Evolutionary conservation across 2,329 filamentous ascomycete species (phyloP), one percentile per base, ranked within the genome.

Genomic region (Penicillium sclerotigenum): DNA sequence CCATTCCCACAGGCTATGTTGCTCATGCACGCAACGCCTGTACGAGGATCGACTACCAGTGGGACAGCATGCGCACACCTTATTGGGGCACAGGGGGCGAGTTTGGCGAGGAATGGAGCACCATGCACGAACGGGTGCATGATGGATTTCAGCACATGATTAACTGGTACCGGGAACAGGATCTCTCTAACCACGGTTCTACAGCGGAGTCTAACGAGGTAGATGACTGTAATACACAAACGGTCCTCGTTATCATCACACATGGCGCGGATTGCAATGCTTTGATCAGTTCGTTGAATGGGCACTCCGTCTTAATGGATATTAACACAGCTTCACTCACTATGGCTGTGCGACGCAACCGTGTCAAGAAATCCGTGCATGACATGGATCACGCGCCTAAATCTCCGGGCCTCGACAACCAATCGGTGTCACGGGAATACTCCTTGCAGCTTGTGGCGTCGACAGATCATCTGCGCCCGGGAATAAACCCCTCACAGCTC

Each of bases 261-360:
- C 94, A 99, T 69, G 93, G 93, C 24, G 94, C 94, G 14, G 94
- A 94, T 37, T 96, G 93, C 75, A 99, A 99, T 75, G 94, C 94
- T 2, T 76, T 99, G 42, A 92, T 99, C 59, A 91, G 93, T 13
- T 91, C 91, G 26, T 83, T 99, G 61, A 95, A 92, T 0, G 89
- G 93, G 58, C 89, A 96, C 67, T 93, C 94, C 0, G 91, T 96
- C 0, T 81, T 99, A 14, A 85, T 96, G 67, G 92, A 97, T 69
- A 88, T 97, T 16, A 88, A 87, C 28, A 89, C 96, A 75, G 90
- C 93, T 0, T 96, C 92, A 4, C 80, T 99, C 47, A 97, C 93
- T 1, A 89, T 97, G 86, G 93, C 93, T 5, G 81, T 87, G 16
- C 82, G 86, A 47, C 87, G 86, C 58, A 67, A 68, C 56, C 64